phyloP scores from a whole-genome alignment of 495 filamentous ascomycete genomes.

The Sabuloglossum arenarium region DNA sequence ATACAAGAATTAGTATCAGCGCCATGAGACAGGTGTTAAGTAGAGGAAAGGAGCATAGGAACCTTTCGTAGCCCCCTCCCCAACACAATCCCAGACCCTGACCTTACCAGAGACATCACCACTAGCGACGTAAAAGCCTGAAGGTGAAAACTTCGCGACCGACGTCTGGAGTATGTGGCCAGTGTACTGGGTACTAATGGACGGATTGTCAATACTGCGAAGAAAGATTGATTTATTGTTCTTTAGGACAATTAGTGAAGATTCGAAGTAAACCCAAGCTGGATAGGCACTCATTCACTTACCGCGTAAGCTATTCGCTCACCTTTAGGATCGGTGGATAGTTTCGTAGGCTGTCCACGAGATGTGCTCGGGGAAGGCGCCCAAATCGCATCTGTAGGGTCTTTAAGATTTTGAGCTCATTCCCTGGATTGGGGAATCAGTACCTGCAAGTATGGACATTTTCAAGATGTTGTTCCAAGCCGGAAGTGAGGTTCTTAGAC shows the following conservation, averaged over 20 bases:
- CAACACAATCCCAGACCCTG: conserved; percentile 67
- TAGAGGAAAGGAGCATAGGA: conserved; percentile 11
- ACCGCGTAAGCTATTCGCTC: conserved; percentile 89
- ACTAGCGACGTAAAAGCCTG: conserved; percentile 87
- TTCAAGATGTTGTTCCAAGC: background rate
- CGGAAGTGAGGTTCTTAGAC: background rate
- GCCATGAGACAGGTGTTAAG: conserved; percentile 5
- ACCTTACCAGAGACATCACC: conserved; percentile 72
- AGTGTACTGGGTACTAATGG: conserved; percentile 67
- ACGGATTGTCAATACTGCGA: conserved; percentile 76
- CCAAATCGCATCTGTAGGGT: conserved; percentile 39
- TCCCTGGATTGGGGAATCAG: background rate
- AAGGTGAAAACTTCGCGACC: conserved; percentile 85
- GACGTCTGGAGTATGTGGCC: conserved; percentile 72
- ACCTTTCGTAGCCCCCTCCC: conserved; percentile 45
- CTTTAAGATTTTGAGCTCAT: background rate
- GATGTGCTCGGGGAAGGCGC: conserved; percentile 62
- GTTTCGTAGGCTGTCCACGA: conserved; percentile 72
- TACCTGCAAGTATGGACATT: conserved; percentile 2
- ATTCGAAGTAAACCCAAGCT: background rate
- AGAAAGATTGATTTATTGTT: conserved; percentile 93
- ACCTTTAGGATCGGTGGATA: conserved; percentile 78
- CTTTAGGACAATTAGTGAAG: conserved; percentile 20
- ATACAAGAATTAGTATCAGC: background rate
- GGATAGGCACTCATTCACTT: conserved; percentile 15